Evolutionary conservation across 129 eudicot species (phyloP).

Genomic region (Saussurea involucrata): DNA sequence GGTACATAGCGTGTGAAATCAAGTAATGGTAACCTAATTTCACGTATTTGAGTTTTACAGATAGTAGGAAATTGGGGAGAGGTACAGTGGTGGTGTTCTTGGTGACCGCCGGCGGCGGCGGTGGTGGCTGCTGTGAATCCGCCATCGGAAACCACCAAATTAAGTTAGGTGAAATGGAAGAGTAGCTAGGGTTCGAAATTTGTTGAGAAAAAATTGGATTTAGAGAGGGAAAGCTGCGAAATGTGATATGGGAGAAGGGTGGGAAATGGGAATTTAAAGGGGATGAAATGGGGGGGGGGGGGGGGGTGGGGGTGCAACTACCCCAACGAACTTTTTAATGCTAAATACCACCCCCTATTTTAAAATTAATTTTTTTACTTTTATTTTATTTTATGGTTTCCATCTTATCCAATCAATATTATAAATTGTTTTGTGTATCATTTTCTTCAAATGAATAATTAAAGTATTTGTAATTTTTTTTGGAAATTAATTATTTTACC

Average conservation of each 20-base stretch:
- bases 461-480: too few species aligned
- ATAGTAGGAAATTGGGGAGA: conserved; percentile 64
- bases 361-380: neutral
- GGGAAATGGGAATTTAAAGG: conserved; percentile 34
- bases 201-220: neutral
- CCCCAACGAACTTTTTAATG: conserved; percentile 78
- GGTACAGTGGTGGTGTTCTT: conserved; percentile 1
- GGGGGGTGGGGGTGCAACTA: conserved; percentile 50
- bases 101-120: neutral
- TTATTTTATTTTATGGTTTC: neutral
- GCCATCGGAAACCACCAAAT: conserved; percentile 23
- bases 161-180: neutral
- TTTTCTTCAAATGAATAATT: too few species aligned
- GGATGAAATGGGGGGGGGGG: neutral
- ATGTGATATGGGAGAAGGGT: conserved; percentile 20
- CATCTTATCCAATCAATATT: neutral
- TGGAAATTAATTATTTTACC: too few species aligned
- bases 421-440: neutral
- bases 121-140: neutral
- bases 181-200: neutral
- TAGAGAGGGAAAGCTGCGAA: conserved; percentile 11
- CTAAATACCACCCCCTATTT: neutral
- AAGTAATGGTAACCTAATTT: conserved; percentile 83
- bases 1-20: conserved; percentile 69
- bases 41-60: conserved; percentile 69